Conservation (phyloP, 345 rosid species). For the Euphorbia lathyris region DNA sequence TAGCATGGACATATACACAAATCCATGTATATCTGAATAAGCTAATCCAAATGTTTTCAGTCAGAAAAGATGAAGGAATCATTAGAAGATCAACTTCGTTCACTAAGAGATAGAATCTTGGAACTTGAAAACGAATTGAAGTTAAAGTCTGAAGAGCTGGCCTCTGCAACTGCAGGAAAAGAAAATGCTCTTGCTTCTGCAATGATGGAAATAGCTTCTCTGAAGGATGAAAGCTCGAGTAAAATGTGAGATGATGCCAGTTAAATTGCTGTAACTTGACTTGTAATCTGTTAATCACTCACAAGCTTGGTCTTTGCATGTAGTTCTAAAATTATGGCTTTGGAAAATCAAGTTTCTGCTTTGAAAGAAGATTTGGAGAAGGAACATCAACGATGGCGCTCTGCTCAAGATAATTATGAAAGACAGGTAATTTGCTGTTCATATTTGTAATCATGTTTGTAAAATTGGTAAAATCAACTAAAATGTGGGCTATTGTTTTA, state of each 20-base stretch:
- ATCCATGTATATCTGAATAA: neutral
- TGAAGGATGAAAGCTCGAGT: conserved; percentile 62
- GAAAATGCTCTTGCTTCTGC: conserved; percentile 70
- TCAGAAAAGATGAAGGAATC: conserved; percentile 63
- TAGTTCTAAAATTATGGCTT: conserved; percentile 63
- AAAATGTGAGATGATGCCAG: conserved; percentile 50
- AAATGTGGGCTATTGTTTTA: neutral
- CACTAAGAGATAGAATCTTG: conserved; percentile 65
- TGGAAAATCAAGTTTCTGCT: conserved; percentile 64
- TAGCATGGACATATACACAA: neutral
- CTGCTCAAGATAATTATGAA: conserved; percentile 88
- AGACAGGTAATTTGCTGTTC: conserved; percentile 62
- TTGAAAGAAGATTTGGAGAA: conserved; percentile 65
- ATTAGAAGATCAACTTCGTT: conserved; percentile 65
- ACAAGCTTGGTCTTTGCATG: conserved; percentile 24
- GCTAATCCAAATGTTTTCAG: conserved; percentile 31
- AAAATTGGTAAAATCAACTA: neutral
- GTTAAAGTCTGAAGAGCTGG: conserved; percentile 65
- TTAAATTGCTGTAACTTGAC: conserved; percentile 4
- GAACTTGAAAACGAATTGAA: conserved; percentile 68
- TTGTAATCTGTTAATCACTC: conserved; percentile 6
- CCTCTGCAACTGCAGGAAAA: conserved; percentile 57
- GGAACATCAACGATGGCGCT: conserved; percentile 73
- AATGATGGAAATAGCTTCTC: conserved; percentile 53
- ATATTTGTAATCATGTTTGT: neutral